Base-by-base conservation (phyloP, 2,329 filamentous ascomycete species). In the Pestalotiopsis sp. region DNA sequence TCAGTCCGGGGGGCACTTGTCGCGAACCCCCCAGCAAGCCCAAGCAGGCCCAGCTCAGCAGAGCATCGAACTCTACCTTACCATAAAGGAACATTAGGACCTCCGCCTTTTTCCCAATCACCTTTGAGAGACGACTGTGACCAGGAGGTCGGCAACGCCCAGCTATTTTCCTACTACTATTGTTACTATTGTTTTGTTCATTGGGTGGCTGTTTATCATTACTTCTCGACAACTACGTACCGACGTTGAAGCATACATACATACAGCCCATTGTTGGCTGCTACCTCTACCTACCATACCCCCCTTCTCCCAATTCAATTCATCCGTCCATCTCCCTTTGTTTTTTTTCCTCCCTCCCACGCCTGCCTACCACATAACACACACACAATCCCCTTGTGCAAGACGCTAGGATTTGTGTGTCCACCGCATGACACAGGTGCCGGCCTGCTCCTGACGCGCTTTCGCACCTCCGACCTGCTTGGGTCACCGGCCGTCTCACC, bases 401-500 rank as follows among this genome's bases (percentile, higher is more conserved):
- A 52, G 17, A n/a, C 45, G 45, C 45, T 52, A 52, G 31, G 45
- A 52, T 52, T 52, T 52, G 45, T 52, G 52, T 49, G 27, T 66
- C 64, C 64, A 66, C 52, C 56, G 64, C 57, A 39, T 66, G 52
- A 66, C 56, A 57, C 64, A 59, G 31, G n/a, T 31, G 36, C 56
- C n/a, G 41, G n/a, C 36, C 9, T 27, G 36, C n/a, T 31, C 56
- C 31, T 56, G 27, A 31, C 56, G 31, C 39, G 56, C 27, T 60
- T 49, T 41, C 23, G 20, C 31, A 11, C 27, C 52, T 41, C 56
- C 52, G 39, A 60, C 56, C 63, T 38, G 63, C 63, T 49, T 66
- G 63, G 63, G 63, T 58, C 63, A 49, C 45, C 63, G 64, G 56
- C 64, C 57, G 64, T 66, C 57, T 66, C 64, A 59, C 52, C 64